A percentile compares a stretch with the other conserved stretches of the same genome.
phyloP scores from a whole-genome alignment of 345 rosid genomes.

The Gossypium longicalyx region DNA sequence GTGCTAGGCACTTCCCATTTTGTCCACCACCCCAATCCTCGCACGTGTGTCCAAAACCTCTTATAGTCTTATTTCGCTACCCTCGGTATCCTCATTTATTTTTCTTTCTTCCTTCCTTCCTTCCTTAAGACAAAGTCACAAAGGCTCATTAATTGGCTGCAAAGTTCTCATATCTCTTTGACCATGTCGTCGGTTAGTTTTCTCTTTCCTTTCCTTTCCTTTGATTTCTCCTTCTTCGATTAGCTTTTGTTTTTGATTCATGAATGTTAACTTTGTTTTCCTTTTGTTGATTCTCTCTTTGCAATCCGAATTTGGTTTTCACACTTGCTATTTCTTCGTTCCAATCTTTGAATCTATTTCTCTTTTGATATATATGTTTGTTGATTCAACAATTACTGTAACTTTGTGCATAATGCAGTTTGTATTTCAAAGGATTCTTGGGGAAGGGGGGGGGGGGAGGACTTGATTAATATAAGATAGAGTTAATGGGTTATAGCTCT shows the following conservation, averaged over 20 bases:
- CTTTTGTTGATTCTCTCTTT: not conserved
- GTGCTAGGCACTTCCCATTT: conserved; percentile 16
- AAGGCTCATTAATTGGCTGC: not conserved
- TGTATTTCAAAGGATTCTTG: not conserved
- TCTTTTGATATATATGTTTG: not conserved
- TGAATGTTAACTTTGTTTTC: not conserved
- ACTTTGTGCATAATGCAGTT: not conserved
- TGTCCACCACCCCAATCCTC: conserved; percentile 9
- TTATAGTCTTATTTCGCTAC: not conserved
- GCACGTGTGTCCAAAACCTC: conserved; percentile 19
- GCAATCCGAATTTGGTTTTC: not conserved
- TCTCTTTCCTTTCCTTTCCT: not conserved
- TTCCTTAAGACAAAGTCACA: not conserved
- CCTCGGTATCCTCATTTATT: not conserved
- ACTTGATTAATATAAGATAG: not conserved
- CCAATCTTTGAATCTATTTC: not conserved
- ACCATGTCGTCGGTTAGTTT: conserved; percentile 30
- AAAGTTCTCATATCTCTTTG: not conserved
- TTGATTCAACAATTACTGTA: not conserved
- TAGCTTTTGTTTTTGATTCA: not conserved
- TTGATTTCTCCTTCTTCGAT: not conserved
- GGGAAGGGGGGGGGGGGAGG: not conserved
- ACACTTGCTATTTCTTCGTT: not conserved
- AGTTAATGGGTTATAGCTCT: not conserved
- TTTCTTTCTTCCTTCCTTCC: not conserved